Conservation (phyloP, 805 yeast genomes). For the Spathaspora passalidarum region DNA sequence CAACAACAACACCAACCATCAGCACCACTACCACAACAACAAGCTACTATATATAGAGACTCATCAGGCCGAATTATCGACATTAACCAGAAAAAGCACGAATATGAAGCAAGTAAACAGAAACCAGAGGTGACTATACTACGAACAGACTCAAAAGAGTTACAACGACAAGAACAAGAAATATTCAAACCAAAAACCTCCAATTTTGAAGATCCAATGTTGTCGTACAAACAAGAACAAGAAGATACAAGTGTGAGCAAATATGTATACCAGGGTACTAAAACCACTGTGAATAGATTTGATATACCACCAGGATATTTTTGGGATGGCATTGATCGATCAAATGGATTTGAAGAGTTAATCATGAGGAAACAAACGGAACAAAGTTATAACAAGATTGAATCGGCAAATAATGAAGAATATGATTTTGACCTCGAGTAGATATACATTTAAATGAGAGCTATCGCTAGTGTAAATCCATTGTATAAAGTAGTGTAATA, state of each 20-base stretch:
- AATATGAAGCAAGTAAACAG: constrained; percentile 20
- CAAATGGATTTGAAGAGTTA: constrained; percentile 78
- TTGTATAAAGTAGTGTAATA: too few species aligned
- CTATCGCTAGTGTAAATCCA: background rate
- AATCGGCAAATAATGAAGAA: constrained; percentile 10
- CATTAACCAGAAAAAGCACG: constrained; percentile 25
- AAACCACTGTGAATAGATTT: constrained; percentile 68
- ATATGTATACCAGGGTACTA: constrained; percentile 43
- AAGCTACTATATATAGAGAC: constrained; percentile 58
- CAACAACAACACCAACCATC: background rate
- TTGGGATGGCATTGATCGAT: constrained; percentile 87
- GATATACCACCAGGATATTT: constrained; percentile 71
- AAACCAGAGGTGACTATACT: constrained; percentile 21
- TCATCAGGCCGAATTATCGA: constrained; percentile 54
- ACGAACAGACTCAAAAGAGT: constrained; percentile 34
- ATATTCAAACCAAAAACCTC: constrained; percentile 19
- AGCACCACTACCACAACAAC: background rate
- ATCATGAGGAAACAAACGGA: constrained; percentile 45
- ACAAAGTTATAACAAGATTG: constrained; percentile 27
- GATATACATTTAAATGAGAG: background rate
- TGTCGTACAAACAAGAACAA: constrained; percentile 16
- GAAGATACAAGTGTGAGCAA: constrained; percentile 14
- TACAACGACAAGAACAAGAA: constrained; percentile 22
- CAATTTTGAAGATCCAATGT: constrained; percentile 63
- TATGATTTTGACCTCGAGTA: constrained; percentile 12